Evolutionary conservation across 2,329 filamentous ascomycete genomes (phyloP).

Genomic region (Ceratocystis eucalypticola): DNA sequence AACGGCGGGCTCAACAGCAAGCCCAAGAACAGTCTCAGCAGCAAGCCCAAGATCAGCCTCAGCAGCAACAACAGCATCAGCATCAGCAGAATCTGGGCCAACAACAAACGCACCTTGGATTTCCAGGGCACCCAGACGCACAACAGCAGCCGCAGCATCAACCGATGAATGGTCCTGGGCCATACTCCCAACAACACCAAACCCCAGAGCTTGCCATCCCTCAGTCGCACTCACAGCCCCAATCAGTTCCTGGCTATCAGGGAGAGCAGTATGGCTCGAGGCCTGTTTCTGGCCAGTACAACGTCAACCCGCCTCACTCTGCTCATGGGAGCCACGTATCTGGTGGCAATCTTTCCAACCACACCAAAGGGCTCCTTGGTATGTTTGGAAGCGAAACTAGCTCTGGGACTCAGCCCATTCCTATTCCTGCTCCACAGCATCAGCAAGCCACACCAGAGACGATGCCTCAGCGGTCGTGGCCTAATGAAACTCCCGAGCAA

Average conservation of each 20-base stretch:
- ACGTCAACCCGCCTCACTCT: conserved; percentile 3
- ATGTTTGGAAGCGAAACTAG: conserved; percentile 28
- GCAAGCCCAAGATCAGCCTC: conserved; percentile 23
- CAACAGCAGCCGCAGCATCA: conserved; percentile 1
- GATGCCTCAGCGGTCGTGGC: conserved; percentile 11
- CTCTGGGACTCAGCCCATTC: conserved; percentile 3
- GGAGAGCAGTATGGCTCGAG: conserved; percentile 9
- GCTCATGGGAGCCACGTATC: conserved; percentile 1
- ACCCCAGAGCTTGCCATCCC: not conserved
- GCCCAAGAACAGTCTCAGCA: conserved; percentile 16
- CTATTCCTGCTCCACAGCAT: conserved; percentile 1
- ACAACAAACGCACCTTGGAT: not conserved
- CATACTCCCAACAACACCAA: conserved; percentile 13
- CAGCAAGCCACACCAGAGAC: conserved; percentile 3
- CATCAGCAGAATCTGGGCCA: conserved; percentile 13
- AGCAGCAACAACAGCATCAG: conserved; percentile 19
- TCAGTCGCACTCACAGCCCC: conserved; percentile 17
- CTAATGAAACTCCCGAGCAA: conserved; percentile 15
- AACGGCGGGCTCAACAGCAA: conserved; percentile 16
- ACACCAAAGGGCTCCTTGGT: conserved; percentile 29
- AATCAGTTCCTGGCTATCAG: conserved; percentile 6
- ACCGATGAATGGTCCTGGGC: not conserved
- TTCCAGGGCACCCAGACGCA: not conserved
- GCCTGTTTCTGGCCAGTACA: conserved; percentile 17
- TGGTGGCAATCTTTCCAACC: conserved; percentile 24